These are phyloP conservation scores for Fusarium anthophilum DNA, from an alignment of 2,329 filamentous ascomycete genomes.

Conservation along the genomic window DNA sequence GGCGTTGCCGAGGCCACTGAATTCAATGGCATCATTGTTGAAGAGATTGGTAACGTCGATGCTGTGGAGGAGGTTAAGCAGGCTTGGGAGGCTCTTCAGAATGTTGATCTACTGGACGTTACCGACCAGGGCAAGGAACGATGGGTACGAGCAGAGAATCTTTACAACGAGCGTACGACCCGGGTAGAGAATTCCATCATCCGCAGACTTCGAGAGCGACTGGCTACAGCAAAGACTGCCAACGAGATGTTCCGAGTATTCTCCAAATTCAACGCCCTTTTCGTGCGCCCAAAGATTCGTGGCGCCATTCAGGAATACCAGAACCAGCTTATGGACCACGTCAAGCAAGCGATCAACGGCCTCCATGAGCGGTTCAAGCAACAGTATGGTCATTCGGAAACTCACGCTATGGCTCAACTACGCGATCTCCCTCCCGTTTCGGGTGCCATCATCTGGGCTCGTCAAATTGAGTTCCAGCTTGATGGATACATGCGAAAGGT, in stretches of 20 bases:
- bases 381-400: slow-evolving; percentile 97
- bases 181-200: slow-evolving; percentile 99
- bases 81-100: slow-evolving; percentile 92
- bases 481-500: slow-evolving; percentile 99
- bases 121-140: slow-evolving; percentile 87
- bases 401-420: slow-evolving; percentile 97
- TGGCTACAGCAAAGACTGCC: slow-evolving; percentile 94
- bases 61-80: slow-evolving; percentile 96
- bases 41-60: slow-evolving; percentile 97
- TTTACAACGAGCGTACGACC: slow-evolving; percentile 97
- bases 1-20: slow-evolving; percentile 60
- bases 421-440: slow-evolving; percentile 95
- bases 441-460: slow-evolving; percentile 96
- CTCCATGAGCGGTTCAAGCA: slow-evolving; percentile 98
- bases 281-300: slow-evolving; percentile 98
- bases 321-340: slow-evolving; percentile 96
- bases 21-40: slow-evolving; percentile 76
- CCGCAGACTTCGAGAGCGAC: slow-evolving; percentile 86
- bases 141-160: slow-evolving; percentile 94
- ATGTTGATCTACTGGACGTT: slow-evolving; percentile 94
- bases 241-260: slow-evolving; percentile 99
- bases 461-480: slow-evolving; percentile 95
- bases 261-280: slow-evolving; percentile 98
- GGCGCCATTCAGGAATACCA: slow-evolving; percentile 98
- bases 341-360: slow-evolving; percentile 93